Conservation (phyloP, 83 land plant genomes). For the Diphasiastrum complanatum region DNA sequence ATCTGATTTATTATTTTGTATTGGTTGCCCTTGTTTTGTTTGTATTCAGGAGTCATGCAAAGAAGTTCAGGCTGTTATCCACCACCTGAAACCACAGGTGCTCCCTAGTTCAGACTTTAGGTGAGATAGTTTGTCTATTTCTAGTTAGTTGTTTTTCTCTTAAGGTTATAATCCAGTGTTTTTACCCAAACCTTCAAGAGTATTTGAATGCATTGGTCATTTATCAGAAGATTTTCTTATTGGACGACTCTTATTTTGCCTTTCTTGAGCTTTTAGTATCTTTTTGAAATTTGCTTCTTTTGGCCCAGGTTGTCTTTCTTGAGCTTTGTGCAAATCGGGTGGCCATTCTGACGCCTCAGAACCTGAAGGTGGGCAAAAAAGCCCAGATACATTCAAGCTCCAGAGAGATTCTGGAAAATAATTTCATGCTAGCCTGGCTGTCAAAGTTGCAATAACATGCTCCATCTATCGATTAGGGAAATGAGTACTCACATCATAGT, state of each 20-base stretch:
- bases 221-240: slow-evolving; percentile 19
- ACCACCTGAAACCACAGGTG: slow-evolving; percentile 74
- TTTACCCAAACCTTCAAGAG: no score
- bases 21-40: no score
- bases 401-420: not conserved
- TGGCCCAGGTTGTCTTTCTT: slow-evolving; percentile 67
- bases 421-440: not conserved
- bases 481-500: no score
- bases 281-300: slow-evolving; percentile 3
- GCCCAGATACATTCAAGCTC: slow-evolving; percentile 18
- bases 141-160: no score
- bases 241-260: slow-evolving; percentile 8
- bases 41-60: slow-evolving; percentile 92
- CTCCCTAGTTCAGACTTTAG: not conserved
- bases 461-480: no score
- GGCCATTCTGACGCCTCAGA: slow-evolving; percentile 48
- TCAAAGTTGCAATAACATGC: no score
- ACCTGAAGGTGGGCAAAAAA: no score
- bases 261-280: not conserved
- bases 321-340: slow-evolving; percentile 72
- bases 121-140: not conserved
- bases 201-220: no score
- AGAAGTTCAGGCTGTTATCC: slow-evolving; percentile 70
- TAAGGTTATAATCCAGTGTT: no score
- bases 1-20: no score